A percentile compares a stretch with the other conserved stretches of the same genome.
These are phyloP conservation scores for Fusarium sp. DNA, from an alignment of 2,329 filamentous ascomycete genomes.

Conservation along the genomic window DNA sequence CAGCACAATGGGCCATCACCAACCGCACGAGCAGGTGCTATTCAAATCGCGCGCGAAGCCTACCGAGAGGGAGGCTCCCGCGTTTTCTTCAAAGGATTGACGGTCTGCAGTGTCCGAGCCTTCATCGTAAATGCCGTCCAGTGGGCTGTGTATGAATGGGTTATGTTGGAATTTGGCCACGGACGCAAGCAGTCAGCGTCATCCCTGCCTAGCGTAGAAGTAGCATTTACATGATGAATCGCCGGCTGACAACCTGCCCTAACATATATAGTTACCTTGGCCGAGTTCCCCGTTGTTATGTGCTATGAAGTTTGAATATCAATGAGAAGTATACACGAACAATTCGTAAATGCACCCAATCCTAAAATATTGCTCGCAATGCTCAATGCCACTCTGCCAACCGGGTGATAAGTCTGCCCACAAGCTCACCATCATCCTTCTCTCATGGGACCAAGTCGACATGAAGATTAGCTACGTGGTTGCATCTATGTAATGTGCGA, in stretches of 20 bases:
- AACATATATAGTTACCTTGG: not conserved
- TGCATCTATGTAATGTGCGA: not conserved
- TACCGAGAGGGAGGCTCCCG: conserved; percentile 73
- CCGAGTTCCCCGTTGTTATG: not conserved
- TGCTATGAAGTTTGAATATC: not conserved
- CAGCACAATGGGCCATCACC: conserved; percentile 42
- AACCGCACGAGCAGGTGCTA: conserved; percentile 61
- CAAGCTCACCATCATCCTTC: not conserved
- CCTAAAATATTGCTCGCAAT: not conserved
- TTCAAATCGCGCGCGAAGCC: conserved; percentile 73
- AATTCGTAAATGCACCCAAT: not conserved
- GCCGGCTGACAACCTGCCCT: not conserved
- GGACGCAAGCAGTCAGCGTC: conserved; percentile 33
- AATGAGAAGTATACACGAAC: not conserved
- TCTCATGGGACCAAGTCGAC: not conserved
- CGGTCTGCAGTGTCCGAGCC: conserved; percentile 85
- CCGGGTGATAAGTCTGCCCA: not conserved
- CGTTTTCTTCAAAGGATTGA: conserved; percentile 80
- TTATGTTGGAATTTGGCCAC: conserved; percentile 72
- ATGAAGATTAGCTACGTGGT: not conserved
- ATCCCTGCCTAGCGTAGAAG: conserved; percentile 5
- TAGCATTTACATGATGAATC: conserved; percentile 8
- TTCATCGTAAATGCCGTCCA: conserved; percentile 95
- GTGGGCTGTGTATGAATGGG: conserved; percentile 93
- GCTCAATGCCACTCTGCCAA: not conserved